These are phyloP conservation scores for Globisporangium middletonii DNA, from an alignment of 352 stramenopile genomes.

Conservation along the genomic window DNA sequence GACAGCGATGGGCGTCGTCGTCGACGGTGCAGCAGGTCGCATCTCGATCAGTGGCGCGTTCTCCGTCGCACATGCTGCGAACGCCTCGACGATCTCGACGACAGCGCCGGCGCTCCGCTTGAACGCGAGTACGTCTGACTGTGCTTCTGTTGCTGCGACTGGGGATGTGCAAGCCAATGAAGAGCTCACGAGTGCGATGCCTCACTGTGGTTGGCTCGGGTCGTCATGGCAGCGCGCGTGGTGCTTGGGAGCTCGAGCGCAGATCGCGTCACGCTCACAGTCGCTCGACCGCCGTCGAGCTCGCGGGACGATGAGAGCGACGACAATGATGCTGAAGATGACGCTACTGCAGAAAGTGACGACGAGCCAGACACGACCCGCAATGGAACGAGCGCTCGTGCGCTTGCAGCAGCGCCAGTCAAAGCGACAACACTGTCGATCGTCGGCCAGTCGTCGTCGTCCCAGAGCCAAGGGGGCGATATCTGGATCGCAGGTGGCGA, in stretches of 20 bases:
- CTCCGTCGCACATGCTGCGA: constrained; percentile 34
- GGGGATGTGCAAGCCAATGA: background rate
- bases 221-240: constrained; percentile 7
- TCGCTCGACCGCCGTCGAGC: background rate
- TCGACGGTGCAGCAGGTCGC: constrained; percentile 31
- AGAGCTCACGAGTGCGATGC: background rate
- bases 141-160: background rate
- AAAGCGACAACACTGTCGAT: constrained; percentile 41
- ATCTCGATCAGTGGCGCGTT: constrained; percentile 39
- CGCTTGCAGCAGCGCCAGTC: constrained; percentile 5
- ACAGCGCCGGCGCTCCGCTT: constrained; percentile 31
- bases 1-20: constrained; percentile 32
- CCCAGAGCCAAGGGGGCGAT: constrained; percentile 39
- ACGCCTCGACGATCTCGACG: constrained; percentile 33
- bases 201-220: background rate
- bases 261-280: constrained; percentile 14
- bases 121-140: constrained; percentile 31
- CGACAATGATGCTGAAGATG: constrained; percentile 6
- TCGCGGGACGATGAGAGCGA: constrained; percentile 1
- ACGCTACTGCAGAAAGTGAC: background rate
- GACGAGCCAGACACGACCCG: background rate
- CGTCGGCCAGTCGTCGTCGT: constrained; percentile 42
- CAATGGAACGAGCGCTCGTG: constrained; percentile 11
- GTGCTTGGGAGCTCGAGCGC: constrained; percentile 15
- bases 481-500: constrained; percentile 49